phyloP scores from a whole-genome alignment of 202 grass and related monocot genomes.

The Eragrostis tef region DNA sequence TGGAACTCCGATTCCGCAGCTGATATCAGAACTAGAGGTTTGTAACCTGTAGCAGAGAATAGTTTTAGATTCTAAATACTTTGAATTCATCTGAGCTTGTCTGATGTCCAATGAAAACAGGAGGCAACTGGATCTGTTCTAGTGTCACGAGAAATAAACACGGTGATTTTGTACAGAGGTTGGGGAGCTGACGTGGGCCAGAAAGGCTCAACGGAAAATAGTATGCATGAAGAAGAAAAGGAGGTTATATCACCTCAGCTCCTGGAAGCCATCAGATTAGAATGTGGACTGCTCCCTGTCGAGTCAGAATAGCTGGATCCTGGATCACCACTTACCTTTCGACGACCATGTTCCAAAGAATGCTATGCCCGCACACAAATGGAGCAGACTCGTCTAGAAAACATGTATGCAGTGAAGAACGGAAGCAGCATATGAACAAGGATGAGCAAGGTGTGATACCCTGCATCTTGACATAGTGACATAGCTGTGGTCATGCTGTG shows the following conservation, averaged over 20 bases:
- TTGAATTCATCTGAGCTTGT: conserved; percentile 28
- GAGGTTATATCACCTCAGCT: conserved; percentile 72
- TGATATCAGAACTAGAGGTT: conserved; percentile 94
- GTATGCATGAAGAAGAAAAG: conserved; percentile 35
- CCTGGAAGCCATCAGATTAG: conserved; percentile 76
- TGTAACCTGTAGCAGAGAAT: conserved; percentile 21
- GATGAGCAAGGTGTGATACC: conserved; percentile 8
- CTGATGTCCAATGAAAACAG: conserved; percentile 49
- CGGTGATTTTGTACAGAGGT: conserved; percentile 90
- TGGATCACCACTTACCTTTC: neutral
- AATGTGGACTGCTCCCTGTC: conserved; percentile 68
- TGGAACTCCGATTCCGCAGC: conserved; percentile 70
- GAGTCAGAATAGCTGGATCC: conserved; percentile 49
- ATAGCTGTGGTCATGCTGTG: neutral
- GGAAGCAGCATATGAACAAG: conserved; percentile 27
- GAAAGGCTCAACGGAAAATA: conserved; percentile 29
- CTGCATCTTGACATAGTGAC: conserved; percentile 2
- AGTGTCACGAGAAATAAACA: conserved; percentile 84
- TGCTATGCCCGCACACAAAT: neutral
- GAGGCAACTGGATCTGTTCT: conserved; percentile 73
- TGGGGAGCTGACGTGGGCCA: conserved; percentile 64
- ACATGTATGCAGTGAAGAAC: neutral
- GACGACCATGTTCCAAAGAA: neutral
- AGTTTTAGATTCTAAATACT: neutral
- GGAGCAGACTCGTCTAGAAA: neutral